These are phyloP conservation scores for Aspergillus latus DNA, from an alignment of 2,329 filamentous ascomycete genomes.

Conservation along the genomic window DNA sequence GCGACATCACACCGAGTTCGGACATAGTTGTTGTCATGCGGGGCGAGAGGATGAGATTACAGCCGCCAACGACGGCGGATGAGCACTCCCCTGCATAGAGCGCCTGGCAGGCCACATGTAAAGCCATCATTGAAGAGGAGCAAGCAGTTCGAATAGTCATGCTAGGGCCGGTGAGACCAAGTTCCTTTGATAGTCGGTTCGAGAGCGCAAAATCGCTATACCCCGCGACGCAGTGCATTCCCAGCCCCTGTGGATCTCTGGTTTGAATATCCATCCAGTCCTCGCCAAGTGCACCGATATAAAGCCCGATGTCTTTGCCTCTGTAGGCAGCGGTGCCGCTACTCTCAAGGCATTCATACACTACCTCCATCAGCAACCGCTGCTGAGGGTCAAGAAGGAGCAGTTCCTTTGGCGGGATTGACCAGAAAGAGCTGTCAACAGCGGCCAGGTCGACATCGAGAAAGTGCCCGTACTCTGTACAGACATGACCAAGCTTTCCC, in stretches of 20 bases:
- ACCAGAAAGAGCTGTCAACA: slow-evolving; percentile 31
- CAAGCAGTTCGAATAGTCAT: slow-evolving; percentile 39
- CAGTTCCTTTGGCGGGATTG: slow-evolving; percentile 23
- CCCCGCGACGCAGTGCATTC: slow-evolving; percentile 11
- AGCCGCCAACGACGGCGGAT: slow-evolving; percentile 34
- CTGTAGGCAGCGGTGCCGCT: slow-evolving; percentile 27
- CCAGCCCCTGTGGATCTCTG: slow-evolving; percentile 19
- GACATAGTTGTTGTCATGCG: slow-evolving; percentile 26
- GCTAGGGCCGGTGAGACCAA: slow-evolving; percentile 23
- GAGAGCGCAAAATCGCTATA: slow-evolving; percentile 14
- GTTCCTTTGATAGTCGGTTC: slow-evolving; percentile 14
- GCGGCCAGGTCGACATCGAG: slow-evolving; percentile 28
- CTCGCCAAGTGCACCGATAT: slow-evolving; percentile 24
- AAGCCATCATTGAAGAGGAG: slow-evolving; percentile 32
- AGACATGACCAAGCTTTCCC: slow-evolving; percentile 12
- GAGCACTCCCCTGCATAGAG: slow-evolving; percentile 3
- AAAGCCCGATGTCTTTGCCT: slow-evolving; percentile 32
- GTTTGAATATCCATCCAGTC: slow-evolving; percentile 26
- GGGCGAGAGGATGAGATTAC: slow-evolving; percentile 35
- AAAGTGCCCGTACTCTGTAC: slow-evolving; percentile 25
- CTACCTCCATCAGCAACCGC: slow-evolving; percentile 32
- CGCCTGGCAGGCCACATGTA: slow-evolving; percentile 32
- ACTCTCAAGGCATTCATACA: slow-evolving; percentile 33
- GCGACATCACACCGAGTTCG: slow-evolving; percentile 36
- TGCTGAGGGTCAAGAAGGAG: slow-evolving; percentile 34